Percentiles rank a stretch among this genome's conserved stretches.
phyloP scores from a whole-genome alignment of 805 yeast species.

The Saccharomycopsis oosterbeekiorum region DNA sequence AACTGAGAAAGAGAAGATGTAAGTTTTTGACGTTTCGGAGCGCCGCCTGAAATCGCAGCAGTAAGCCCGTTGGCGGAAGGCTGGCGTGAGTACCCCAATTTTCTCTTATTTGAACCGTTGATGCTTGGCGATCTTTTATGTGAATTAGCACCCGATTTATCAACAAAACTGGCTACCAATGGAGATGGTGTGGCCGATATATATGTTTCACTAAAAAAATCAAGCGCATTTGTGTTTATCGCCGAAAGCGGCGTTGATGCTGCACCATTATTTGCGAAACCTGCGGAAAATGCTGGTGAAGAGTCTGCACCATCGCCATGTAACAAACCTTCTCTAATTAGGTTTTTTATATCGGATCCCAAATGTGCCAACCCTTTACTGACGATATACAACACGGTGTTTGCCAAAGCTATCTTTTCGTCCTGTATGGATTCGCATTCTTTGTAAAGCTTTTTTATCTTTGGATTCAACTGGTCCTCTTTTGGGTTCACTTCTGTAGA shows the following conservation, averaged over 20 bases:
- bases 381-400: slow-evolving; percentile 71
- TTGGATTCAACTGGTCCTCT: slow-evolving; percentile 55
- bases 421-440: slow-evolving; percentile 54
- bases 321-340: slow-evolving; percentile 74
- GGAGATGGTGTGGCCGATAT: background rate
- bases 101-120: background rate
- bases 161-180: background rate
- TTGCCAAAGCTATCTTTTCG: slow-evolving; percentile 70
- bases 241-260: background rate
- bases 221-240: background rate
- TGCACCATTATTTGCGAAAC: background rate
- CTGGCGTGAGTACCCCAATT: background rate
- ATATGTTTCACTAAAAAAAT: background rate
- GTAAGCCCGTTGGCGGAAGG: background rate
- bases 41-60: background rate
- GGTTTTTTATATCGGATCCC: slow-evolving; percentile 63
- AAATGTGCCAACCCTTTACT: slow-evolving; percentile 64
- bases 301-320: slow-evolving; percentile 30
- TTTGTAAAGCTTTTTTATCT: slow-evolving; percentile 59
- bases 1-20: background rate
- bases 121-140: background rate
- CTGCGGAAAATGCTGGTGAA: slow-evolving; percentile 24
- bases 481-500: slow-evolving; percentile 73
- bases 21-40: background rate
- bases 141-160: background rate